A percentile compares a stretch with the other conserved stretches of the same genome.
phyloP scores from a whole-genome alignment of 805 yeast genomes.

The Clavispora santaluciae region DNA sequence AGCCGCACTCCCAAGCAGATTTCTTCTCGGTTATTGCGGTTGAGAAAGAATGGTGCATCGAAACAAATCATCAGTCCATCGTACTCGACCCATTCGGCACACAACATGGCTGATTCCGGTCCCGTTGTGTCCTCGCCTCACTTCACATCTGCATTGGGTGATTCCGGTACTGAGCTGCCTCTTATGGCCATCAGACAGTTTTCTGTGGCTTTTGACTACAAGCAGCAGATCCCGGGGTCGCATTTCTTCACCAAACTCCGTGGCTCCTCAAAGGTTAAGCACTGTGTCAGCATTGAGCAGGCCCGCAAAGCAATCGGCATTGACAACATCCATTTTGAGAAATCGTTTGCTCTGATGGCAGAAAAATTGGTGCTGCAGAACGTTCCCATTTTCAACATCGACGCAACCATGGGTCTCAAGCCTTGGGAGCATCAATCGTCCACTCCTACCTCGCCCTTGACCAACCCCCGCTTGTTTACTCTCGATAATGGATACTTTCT shows the following conservation, averaged over 20 bases:
- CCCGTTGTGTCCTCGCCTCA: neutral
- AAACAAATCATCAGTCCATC: neutral
- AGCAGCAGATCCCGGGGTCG: constrained; percentile 2
- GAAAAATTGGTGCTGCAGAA: constrained; percentile 6
- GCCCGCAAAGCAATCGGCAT: constrained; percentile 4
- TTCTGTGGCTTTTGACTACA: constrained; percentile 10
- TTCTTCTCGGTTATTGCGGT: constrained; percentile 10
- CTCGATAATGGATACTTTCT: constrained; percentile 12
- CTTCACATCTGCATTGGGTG: neutral
- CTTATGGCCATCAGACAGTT: constrained; percentile 5
- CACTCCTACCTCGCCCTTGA: constrained; percentile 13
- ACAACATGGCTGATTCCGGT: neutral
- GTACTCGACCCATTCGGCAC: neutral
- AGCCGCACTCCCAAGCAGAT: constrained; percentile 36
- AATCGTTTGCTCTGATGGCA: constrained; percentile 5
- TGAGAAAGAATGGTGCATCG: constrained; percentile 3
- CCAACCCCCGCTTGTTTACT: constrained; percentile 9
- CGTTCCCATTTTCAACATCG: constrained; percentile 8
- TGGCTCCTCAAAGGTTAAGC: neutral
- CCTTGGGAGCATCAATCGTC: constrained; percentile 5
- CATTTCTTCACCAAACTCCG: constrained; percentile 10
- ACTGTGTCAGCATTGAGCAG: neutral
- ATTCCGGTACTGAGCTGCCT: neutral
- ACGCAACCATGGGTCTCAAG: constrained; percentile 7
- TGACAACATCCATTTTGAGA: constrained; percentile 4